Evolutionary conservation across 805 yeast species (phyloP), one percentile per base, ranked within the genome.

Genomic region (Ogataea thermomethanolica): DNA sequence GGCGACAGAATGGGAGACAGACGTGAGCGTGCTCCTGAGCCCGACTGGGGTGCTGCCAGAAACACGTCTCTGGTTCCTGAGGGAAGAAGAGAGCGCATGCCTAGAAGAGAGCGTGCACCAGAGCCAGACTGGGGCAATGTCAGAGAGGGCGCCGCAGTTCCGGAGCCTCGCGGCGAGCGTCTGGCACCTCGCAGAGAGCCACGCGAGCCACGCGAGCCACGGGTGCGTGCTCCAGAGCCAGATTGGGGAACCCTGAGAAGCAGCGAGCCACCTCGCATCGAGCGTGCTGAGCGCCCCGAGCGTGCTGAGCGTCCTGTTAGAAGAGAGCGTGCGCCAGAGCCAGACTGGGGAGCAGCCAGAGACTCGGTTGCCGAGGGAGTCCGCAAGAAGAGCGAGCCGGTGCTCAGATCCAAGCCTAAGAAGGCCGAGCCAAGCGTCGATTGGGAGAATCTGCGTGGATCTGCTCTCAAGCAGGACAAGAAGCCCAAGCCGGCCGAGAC

Each of bases 211-310:
- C 46, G 54, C 41, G 54, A 40, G 44, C 67, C 66, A 49, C 66
- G 71, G 60, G 66, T 64, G 46, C 77, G 72, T 52, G 80, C 72
- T 53, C 77, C 78, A 36, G 76, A 78, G 30, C 64, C 79, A 41
- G 86, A 81, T 62, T 79, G 84, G 78, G 65, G 69, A 35, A 40
- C 67, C 21, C 74, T 70, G 22, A 65, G 77, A 58, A 49, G 53
- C 25, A 62, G 62, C 11, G 48, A 46, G 30, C 51, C 50, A 62
- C 36, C 32, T 15, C 37, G 44, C 20, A 30, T 35, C 14, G 41
- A 35, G 25, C 42, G 41, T 32, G 30, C 28, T n/a, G 45, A 35
- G 58, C 51, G 44, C 56, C 46, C 49, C 20, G 20, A 17, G 20
- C 37, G 54, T 50, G 3, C 25, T 14, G 37, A 34, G 11, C 37